Conservation (phyloP, 441 rosid species). For the Corymbia citriodora region DNA sequence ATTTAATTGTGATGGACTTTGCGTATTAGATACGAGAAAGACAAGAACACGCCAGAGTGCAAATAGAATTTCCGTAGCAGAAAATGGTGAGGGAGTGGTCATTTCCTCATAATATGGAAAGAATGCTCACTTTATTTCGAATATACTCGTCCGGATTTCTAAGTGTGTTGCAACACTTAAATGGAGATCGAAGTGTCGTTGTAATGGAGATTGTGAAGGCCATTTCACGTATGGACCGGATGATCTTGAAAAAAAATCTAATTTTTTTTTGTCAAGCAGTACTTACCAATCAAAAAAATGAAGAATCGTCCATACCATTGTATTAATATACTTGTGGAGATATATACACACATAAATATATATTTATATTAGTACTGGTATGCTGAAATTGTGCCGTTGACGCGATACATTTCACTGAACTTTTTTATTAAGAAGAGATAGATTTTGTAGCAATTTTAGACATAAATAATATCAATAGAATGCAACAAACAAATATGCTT, state of each 20-base stretch:
- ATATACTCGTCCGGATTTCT: accelerated
- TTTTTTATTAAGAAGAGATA: not conserved
- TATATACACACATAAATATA: not conserved
- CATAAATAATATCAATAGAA: not conserved
- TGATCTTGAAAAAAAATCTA: not conserved
- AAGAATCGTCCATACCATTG: not conserved
- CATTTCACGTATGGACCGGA: not conserved
- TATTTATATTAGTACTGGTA: too few species aligned
- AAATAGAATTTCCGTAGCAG: not conserved
- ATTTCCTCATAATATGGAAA: not conserved
- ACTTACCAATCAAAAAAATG: not conserved
- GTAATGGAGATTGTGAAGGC: not conserved
- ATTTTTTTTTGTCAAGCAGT: not conserved
- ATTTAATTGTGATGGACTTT: not conserved
- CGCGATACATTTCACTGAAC: not conserved
- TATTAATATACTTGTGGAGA: not conserved
- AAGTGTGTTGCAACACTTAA: not conserved
- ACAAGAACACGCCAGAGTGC: not conserved
- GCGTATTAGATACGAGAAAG: not conserved
- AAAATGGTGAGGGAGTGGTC: not conserved
- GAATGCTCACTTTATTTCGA: not conserved
- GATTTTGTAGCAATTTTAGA: not conserved
- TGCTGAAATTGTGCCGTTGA: not conserved
- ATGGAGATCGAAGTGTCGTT: not conserved
- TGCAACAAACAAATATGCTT: not conserved